A percentile compares a stretch with the other conserved stretches of the same genome.
phyloP scores from a whole-genome alignment of 768 basidiomycete species.

The Leucocoprinus sp. region DNA sequence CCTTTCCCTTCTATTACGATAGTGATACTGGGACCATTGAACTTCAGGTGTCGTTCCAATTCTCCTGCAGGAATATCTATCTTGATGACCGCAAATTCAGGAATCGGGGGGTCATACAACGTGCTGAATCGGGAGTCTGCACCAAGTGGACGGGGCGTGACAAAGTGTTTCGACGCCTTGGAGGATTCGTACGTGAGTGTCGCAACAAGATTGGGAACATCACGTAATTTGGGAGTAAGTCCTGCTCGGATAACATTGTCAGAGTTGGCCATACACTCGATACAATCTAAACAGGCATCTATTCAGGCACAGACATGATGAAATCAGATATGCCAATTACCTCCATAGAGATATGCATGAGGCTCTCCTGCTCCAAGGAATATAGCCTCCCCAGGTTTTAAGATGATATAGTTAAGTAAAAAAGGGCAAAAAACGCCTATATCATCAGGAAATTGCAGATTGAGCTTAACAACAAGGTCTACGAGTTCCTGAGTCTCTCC shows the following conservation, averaged over 20 bases:
- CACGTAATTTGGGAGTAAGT: slow-evolving; percentile 92
- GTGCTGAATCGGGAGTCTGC: slow-evolving; percentile 19
- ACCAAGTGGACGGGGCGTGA: slow-evolving; percentile 47
- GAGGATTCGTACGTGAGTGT: slow-evolving; percentile 82
- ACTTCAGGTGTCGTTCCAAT: slow-evolving; percentile 45
- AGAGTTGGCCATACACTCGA: slow-evolving; percentile 98
- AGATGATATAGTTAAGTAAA: slow-evolving; percentile 75
- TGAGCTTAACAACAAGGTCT: slow-evolving; percentile 54
- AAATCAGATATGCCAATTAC: slow-evolving; percentile 31
- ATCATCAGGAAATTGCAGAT: slow-evolving; percentile 82
- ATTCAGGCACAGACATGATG: background rate
- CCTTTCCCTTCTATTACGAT: slow-evolving; percentile 72
- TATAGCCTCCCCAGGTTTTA: slow-evolving; percentile 82
- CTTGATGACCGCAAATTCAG: slow-evolving; percentile 84
- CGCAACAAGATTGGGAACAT: slow-evolving; percentile 82
- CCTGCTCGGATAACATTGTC: slow-evolving; percentile 99
- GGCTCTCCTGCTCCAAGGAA: slow-evolving; percentile 96
- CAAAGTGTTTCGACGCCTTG: slow-evolving; percentile 58
- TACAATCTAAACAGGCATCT: slow-evolving; percentile 59
- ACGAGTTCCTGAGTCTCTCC: slow-evolving; percentile 39
- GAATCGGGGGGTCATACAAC: slow-evolving; percentile 87
- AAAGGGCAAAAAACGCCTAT: slow-evolving; percentile 91
- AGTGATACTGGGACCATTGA: slow-evolving; percentile 80
- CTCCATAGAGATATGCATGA: slow-evolving; percentile 92
- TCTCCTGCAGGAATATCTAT: slow-evolving; percentile 38